phyloP scores from a whole-genome alignment of 352 stramenopile species.

The Peronospora tabacina region DNA sequence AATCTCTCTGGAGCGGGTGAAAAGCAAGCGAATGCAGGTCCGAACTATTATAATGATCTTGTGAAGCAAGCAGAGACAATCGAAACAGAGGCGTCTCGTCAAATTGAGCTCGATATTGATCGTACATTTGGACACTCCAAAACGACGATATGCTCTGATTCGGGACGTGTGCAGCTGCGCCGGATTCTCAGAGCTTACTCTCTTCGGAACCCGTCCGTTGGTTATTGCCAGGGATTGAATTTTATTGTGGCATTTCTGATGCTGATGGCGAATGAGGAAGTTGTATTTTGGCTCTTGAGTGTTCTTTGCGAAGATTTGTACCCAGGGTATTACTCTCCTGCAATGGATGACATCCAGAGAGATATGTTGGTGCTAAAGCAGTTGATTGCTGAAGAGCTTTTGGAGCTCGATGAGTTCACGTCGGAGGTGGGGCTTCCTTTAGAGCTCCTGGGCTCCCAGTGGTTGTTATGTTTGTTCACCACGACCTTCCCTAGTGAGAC shows the following conservation, averaged over 20 bases:
- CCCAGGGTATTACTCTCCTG: conserved; percentile 83
- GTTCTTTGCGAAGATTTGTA: conserved; percentile 87
- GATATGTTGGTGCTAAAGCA: conserved; percentile 87
- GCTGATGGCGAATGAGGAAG: conserved; percentile 76
- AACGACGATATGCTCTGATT: conserved; percentile 52
- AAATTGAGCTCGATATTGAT: conserved; percentile 85
- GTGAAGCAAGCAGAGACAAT: conserved; percentile 33
- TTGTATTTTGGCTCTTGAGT: conserved; percentile 84
- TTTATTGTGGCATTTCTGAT: conserved; percentile 86
- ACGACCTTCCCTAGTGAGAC: conserved; percentile 86
- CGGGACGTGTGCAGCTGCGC: conserved; percentile 43
- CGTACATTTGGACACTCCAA: conserved; percentile 74
- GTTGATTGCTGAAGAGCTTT: conserved; percentile 77
- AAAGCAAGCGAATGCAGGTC: conserved; percentile 44
- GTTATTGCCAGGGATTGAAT: conserved; percentile 86
- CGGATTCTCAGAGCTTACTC: conserved; percentile 78
- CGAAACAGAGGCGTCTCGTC: conserved; percentile 59
- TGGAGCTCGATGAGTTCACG: conserved; percentile 65
- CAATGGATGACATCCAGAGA: conserved; percentile 85
- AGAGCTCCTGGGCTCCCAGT: conserved; percentile 84
- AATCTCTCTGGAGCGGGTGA: conserved; percentile 48
- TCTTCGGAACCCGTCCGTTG: conserved; percentile 63
- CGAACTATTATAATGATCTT: conserved; percentile 45
- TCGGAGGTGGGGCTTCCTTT: conserved; percentile 71
- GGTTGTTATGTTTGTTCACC: conserved; percentile 87